These are phyloP conservation scores for Calonectria henricotiae DNA, from an alignment of 2,329 filamentous ascomycete species.

Conservation along the genomic window DNA sequence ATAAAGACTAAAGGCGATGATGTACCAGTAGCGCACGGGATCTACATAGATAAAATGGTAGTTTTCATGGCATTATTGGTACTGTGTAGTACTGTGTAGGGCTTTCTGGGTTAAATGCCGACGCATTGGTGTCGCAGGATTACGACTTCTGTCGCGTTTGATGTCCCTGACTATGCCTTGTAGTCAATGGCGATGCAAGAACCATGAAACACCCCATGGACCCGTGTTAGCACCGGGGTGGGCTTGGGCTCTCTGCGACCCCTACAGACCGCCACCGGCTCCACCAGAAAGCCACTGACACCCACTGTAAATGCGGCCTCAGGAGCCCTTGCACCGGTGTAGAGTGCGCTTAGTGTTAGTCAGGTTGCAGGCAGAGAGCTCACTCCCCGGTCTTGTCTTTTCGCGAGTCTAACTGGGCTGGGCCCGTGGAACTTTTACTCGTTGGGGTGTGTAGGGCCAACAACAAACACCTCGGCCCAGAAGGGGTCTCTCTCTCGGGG, in stretches of 20 bases:
- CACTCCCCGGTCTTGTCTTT: neutral
- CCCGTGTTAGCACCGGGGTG: neutral
- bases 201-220: neutral
- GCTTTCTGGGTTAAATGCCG: neutral
- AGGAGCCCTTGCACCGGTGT: conserved; percentile 8
- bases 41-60: neutral
- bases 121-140: neutral
- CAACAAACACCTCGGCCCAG: neutral
- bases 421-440: neutral
- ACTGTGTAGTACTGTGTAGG: conserved; percentile 12
- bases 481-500: neutral
- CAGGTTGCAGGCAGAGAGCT: no score
- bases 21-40: neutral
- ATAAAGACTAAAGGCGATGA: neutral
- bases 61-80: neutral
- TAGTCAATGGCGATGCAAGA: neutral
- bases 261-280: conserved; percentile 17
- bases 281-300: conserved; percentile 20
- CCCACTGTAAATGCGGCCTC: conserved; percentile 12
- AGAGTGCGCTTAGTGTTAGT: neutral
- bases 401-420: conserved; percentile 11
- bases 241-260: neutral
- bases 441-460: neutral
- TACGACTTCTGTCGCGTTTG: conserved; percentile 14
- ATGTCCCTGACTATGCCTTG: conserved; percentile 11